Percentiles rank a stretch among this genome's conserved stretches.
phyloP scores from a whole-genome alignment of 192 early-diverging fungal genomes.

The Linnemannia zychae region DNA sequence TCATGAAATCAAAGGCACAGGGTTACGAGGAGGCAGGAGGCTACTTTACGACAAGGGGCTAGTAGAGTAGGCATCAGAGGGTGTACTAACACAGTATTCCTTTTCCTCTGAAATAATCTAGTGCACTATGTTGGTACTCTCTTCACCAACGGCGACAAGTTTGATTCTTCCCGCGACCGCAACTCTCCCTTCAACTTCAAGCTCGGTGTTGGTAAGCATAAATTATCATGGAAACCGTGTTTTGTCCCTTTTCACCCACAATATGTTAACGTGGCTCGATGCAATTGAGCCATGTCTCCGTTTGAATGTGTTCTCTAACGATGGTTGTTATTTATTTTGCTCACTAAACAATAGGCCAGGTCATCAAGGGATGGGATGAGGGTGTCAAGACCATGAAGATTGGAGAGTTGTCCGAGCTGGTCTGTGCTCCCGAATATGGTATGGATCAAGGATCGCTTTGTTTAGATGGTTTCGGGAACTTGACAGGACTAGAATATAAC shows the following conservation, averaged over 20 bases:
- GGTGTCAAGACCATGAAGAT: slow-evolving; percentile 60
- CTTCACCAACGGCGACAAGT: slow-evolving; percentile 66
- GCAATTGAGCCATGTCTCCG: not conserved
- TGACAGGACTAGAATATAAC: not conserved
- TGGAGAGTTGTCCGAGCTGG: slow-evolving; percentile 56
- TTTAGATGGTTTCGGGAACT: not conserved
- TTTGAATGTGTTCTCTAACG: not conserved
- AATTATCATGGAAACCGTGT: not conserved
- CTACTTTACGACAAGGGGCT: not conserved
- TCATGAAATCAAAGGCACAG: too few relatives aligned
- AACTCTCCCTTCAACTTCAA: slow-evolving; percentile 51
- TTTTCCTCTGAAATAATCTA: not conserved
- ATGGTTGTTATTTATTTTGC: not conserved
- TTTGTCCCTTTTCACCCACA: not conserved
- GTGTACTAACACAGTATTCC: not conserved
- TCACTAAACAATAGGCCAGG: slow-evolving; percentile 35
- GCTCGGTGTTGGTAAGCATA: slow-evolving; percentile 36
- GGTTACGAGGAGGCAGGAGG: not conserved
- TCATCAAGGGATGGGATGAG: slow-evolving; percentile 59
- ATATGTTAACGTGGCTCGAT: not conserved
- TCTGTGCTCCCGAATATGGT: slow-evolving; percentile 59
- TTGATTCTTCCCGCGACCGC: slow-evolving; percentile 58
- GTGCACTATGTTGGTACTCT: slow-evolving; percentile 77
- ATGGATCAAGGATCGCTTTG: not conserved
- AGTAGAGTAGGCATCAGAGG: not conserved